Evolutionary conservation across 2,329 filamentous ascomycete genomes (phyloP).

Genomic region (Phyllosticta citriasiana): DNA sequence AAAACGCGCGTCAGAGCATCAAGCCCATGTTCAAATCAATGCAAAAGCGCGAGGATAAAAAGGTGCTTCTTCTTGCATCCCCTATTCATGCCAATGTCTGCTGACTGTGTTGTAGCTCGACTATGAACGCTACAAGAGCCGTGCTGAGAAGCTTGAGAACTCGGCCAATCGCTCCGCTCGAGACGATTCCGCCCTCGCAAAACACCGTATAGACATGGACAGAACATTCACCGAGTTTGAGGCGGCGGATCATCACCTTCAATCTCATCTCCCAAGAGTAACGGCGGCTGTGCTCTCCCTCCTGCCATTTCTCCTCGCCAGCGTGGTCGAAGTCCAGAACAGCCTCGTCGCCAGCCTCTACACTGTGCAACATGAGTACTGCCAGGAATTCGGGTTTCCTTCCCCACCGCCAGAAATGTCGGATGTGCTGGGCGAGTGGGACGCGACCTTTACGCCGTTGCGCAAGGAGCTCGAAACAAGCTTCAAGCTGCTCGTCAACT

Average conservation of each 20-base stretch:
- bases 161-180: slow-evolving; percentile 62
- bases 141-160: slow-evolving; percentile 57
- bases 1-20: slow-evolving; percentile 57
- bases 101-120: slow-evolving; percentile 45
- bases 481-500: slow-evolving; percentile 53
- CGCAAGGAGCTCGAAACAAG: slow-evolving; percentile 56
- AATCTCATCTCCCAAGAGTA: slow-evolving; percentile 59
- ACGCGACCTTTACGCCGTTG: slow-evolving; percentile 50
- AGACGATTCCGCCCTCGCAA: slow-evolving; percentile 60
- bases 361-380: slow-evolving; percentile 65
- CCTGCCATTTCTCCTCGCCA: slow-evolving; percentile 60
- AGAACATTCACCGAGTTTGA: slow-evolving; percentile 62
- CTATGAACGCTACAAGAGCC: slow-evolving; percentile 66
- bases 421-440: slow-evolving; percentile 58
- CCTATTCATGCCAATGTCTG: slow-evolving; percentile 12
- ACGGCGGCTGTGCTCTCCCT: slow-evolving; percentile 61
- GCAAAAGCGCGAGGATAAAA: slow-evolving; percentile 74
- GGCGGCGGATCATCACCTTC: slow-evolving; percentile 63
- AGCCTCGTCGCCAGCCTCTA: slow-evolving; percentile 68
- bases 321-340: slow-evolving; percentile 68
- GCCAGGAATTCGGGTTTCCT: slow-evolving; percentile 56
- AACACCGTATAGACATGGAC: slow-evolving; percentile 60
- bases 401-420: slow-evolving; percentile 64
- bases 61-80: slow-evolving; percentile 32
- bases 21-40: slow-evolving; percentile 70